Base-by-base conservation (phyloP, 1,139 yeast genomes). In the Saccharomyces hybrid region DNA sequence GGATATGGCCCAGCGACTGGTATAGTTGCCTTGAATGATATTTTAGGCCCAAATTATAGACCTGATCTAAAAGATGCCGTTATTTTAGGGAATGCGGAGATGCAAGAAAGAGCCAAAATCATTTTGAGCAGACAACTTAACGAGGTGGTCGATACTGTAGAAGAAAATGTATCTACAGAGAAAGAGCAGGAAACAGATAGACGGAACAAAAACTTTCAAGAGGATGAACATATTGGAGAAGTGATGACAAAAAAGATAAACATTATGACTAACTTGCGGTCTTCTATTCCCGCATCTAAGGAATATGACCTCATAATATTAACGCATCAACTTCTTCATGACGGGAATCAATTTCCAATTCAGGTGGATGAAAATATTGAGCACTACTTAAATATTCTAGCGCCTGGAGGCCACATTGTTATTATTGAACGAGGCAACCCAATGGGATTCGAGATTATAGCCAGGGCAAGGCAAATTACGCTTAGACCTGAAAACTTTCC, bases 1-100 rank as follows among this genome's bases (percentile, higher is more conserved):
- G 95, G 97, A 0, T 84, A 80, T 66, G 99, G 99, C 0, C 98
- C 99, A 0, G 95, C 93, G 0, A 86, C 95, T 0, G 98, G 97
- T 1, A 84, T 93, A 75, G 75, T 91, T 8, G 99, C 96, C 0
- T 74, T 90, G 56, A 88, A 90, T 66, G 97, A 90, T 62, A 66
- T 90, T 0, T 80, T 88, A 83, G 90, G 88, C 0, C 77, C 76
- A 3, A 74, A 72, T 0, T 84, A 80, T 73, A 71, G 73, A 25
- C 93, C 96, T 0, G 74, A 72, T 23, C 75, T 74, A 16, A 88
- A 88, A 63, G 89, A 88, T 52, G 83, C 88, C 0, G 87, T 86
- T 41, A 78, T 91, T 19, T 75, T 84, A 25, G 96, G 97, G 1
- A 79, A 86, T 56, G 74, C 69, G 3, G 84, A 82, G 52, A 90